A percentile compares a stretch with the other conserved stretches of the same genome.
Conservation (phyloP, 345 rosid genomes). For the Geranium rotundifolium region DNA sequence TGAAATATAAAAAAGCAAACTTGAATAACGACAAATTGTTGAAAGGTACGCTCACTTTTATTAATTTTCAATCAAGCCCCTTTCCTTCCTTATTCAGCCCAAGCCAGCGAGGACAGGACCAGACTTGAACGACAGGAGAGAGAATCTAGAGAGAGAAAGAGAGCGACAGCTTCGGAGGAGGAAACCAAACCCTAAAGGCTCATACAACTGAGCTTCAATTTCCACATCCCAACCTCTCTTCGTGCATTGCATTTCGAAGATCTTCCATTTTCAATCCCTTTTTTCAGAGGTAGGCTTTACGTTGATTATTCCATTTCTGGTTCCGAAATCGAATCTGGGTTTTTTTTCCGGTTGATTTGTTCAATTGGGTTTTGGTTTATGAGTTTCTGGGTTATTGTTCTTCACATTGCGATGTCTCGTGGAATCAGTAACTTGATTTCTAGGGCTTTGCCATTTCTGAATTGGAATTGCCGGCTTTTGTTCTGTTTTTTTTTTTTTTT, state of each 20-base stretch:
- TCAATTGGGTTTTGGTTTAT: neutral
- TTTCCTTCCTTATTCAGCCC: conserved; percentile 7
- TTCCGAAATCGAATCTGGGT: neutral
- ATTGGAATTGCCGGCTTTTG: no score
- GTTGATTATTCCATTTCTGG: neutral
- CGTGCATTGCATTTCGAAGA: neutral
- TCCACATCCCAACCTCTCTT: neutral
- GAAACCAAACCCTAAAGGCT: neutral
- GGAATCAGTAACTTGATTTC: no score
- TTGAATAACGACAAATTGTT: neutral
- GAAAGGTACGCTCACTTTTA: neutral
- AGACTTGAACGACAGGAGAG: conserved; percentile 17
- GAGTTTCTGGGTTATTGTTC: no score
- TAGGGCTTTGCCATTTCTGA: no score
- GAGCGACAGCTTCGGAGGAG: neutral
- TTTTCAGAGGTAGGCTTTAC: neutral
- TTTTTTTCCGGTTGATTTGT: neutral
- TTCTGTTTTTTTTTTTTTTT: no score
- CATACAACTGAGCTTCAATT: neutral
- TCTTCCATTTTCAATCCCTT: neutral
- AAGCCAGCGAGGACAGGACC: conserved; percentile 8
- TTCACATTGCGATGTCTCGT: no score
- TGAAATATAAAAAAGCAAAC: neutral
- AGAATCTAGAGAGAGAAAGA: conserved; percentile 7
- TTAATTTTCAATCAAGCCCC: neutral